phyloP scores from a whole-genome alignment of 345 rosid species.

The Boechera stricta region DNA sequence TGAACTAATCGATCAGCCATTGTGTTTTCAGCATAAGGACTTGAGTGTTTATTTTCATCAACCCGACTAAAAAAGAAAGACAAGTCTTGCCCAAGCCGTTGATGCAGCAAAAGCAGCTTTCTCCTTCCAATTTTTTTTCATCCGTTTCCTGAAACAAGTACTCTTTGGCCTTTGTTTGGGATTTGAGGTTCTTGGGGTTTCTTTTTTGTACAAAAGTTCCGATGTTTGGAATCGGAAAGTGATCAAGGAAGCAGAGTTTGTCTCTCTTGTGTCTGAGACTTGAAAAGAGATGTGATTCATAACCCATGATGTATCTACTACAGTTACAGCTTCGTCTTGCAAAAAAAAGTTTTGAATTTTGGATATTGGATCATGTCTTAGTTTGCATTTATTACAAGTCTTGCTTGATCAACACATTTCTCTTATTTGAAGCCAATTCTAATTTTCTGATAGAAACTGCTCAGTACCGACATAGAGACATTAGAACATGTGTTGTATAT shows the following conservation, averaged over 20 bases:
- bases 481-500: slow-evolving; percentile 9
- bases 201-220: slow-evolving; percentile 38
- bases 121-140: slow-evolving; percentile 23
- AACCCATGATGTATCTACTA: slow-evolving; percentile 19
- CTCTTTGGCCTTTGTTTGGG: slow-evolving; percentile 34
- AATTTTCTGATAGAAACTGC: not conserved
- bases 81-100: slow-evolving; percentile 22
- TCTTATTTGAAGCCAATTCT: not conserved
- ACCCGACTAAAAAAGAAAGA: not conserved
- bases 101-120: slow-evolving; percentile 34
- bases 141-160: slow-evolving; percentile 34
- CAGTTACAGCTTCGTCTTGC: slow-evolving; percentile 33
- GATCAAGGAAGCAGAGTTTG: slow-evolving; percentile 29
- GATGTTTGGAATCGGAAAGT: slow-evolving; percentile 35
- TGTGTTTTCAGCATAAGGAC: slow-evolving; percentile 20
- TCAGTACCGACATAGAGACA: not conserved
- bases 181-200: slow-evolving; percentile 30
- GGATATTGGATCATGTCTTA: not conserved
- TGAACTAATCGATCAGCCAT: slow-evolving; percentile 48
- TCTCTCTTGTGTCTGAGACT: slow-evolving; percentile 26
- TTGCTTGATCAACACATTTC: not conserved
- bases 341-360: slow-evolving; percentile 33
- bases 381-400: not conserved
- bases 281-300: slow-evolving; percentile 19
- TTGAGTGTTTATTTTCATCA: slow-evolving; percentile 27